A percentile compares a stretch with the other conserved stretches of the same genome.
phyloP scores from a whole-genome alignment of 2,329 filamentous ascomycete species.

The Colletotrichum plurivorum region DNA sequence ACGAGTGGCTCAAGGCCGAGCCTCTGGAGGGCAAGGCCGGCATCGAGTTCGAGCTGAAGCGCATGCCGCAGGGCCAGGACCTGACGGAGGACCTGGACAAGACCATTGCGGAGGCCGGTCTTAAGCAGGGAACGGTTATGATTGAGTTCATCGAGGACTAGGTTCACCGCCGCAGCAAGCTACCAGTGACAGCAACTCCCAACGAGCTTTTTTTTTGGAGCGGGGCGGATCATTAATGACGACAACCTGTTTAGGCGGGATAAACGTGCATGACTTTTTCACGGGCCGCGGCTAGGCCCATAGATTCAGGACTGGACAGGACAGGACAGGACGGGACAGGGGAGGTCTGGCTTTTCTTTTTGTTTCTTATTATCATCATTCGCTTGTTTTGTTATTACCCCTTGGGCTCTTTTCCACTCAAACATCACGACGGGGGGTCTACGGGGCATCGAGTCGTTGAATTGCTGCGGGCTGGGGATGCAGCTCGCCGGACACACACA shows the following conservation, averaged over 20 bases:
- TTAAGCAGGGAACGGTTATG: conserved; percentile 97
- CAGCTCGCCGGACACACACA: conserved; percentile 3
- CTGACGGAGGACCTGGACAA: conserved; percentile 81
- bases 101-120: conserved; percentile 83
- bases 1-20: conserved; percentile 95
- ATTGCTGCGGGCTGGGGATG: conserved; percentile 3
- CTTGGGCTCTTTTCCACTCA: conserved; percentile 10
- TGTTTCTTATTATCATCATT: neutral
- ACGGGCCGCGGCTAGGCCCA: conserved; percentile 20
- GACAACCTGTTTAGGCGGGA: neutral
- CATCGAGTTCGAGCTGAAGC: conserved; percentile 87
- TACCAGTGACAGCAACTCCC: too few relatives aligned
- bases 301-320: conserved; percentile 21
- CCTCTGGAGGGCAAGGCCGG: conserved; percentile 86
- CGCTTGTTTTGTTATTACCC: neutral
- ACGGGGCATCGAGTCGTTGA: conserved; percentile 11
- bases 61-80: conserved; percentile 83
- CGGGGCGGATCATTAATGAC: conserved; percentile 9
- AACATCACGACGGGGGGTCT: conserved; percentile 25
- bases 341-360: too few relatives aligned
- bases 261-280: conserved; percentile 14
- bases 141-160: conserved; percentile 84
- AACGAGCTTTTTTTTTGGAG: neutral
- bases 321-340: too few relatives aligned
- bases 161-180: too few relatives aligned